A percentile compares a stretch with the other conserved stretches of the same genome.
Evolutionary conservation across 2,329 filamentous ascomycete species (phyloP).

Genomic region (Aspergillus ruber): DNA sequence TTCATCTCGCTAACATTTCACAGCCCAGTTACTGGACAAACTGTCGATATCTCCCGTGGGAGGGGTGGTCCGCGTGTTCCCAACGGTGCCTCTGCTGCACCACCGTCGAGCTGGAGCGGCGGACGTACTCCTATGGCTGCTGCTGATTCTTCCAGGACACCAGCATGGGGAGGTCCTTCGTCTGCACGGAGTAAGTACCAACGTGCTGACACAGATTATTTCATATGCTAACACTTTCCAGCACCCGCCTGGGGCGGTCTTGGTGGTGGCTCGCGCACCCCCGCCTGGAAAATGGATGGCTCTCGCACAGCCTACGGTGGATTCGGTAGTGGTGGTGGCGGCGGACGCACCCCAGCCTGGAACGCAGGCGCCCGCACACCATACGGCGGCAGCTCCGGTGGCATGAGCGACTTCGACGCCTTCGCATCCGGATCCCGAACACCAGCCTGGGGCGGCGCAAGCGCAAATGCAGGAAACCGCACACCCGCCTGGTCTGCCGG

Average conservation of each 20-base stretch:
- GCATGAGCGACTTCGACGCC: conserved; percentile 59
- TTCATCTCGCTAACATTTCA: conserved; percentile 10
- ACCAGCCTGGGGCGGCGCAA: conserved; percentile 53
- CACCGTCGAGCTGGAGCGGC: conserved; percentile 54
- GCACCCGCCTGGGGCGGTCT: conserved; percentile 38
- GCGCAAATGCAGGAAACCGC: conserved; percentile 37
- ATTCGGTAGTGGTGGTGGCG: conserved; percentile 46
- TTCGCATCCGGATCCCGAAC: conserved; percentile 70
- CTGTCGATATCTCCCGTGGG: conserved; percentile 62
- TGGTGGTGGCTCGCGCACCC: conserved; percentile 46
- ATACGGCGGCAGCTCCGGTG: conserved; percentile 59
- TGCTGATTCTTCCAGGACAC: conserved; percentile 61
- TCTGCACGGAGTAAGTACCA: conserved; percentile 54
- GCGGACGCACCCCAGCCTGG: conserved; percentile 65
- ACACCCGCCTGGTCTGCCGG: conserved; percentile 41
- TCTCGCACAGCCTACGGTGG: conserved; percentile 65
- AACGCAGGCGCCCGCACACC: conserved; percentile 70
- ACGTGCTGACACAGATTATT: not conserved
- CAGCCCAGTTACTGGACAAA: conserved; percentile 61
- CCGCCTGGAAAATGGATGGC: conserved; percentile 53
- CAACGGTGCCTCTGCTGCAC: conserved; percentile 41
- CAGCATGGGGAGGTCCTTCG: conserved; percentile 60
- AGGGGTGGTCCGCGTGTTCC: conserved; percentile 39
- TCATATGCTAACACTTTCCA: conserved; percentile 14
- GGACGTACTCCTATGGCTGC: conserved; percentile 63